These are phyloP conservation scores for Herpetomonas samuelpessoai DNA, from an alignment of 208 protist species.

Conservation along the genomic window DNA sequence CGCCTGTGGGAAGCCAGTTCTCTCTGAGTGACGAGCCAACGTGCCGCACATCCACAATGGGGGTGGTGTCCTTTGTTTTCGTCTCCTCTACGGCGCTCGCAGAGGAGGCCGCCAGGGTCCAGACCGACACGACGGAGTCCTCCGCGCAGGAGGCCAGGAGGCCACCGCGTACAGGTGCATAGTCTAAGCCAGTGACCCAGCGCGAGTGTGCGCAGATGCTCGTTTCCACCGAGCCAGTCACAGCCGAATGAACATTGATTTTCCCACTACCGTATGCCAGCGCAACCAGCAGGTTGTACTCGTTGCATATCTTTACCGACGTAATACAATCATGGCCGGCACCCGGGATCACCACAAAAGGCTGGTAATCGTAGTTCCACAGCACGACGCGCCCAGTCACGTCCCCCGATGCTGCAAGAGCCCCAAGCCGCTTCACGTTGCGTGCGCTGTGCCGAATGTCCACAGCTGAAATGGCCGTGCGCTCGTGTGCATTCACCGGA, in stretches of 20 bases:
- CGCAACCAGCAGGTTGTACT: conserved; percentile 19
- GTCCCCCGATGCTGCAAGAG: conserved; percentile 36
- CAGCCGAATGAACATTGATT: conserved; percentile 28
- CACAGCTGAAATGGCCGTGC: conserved; percentile 33
- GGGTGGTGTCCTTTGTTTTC: too few species aligned
- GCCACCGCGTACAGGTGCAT: conserved; percentile 11
- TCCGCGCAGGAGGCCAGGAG: conserved; percentile 40
- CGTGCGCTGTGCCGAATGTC: conserved; percentile 29
- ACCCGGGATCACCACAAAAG: conserved; percentile 13
- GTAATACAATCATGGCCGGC: conserved; percentile 42
- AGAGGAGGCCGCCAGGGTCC: conserved; percentile 11
- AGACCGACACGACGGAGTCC: conserved; percentile 53
- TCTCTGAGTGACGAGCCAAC: too few species aligned
- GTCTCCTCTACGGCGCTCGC: too few species aligned
- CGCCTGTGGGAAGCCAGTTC: too few species aligned
- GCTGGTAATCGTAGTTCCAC: conserved; percentile 29
- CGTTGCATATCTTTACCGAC: conserved; percentile 23
- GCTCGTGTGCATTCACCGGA: conserved; percentile 30
- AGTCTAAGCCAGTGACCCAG: conserved; percentile 58
- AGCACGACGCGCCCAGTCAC: conserved; percentile 31
- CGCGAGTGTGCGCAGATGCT: conserved; percentile 60
- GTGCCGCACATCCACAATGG: too few species aligned
- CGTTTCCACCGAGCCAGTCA: conserved; percentile 22
- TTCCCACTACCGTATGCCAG: conserved; percentile 52
- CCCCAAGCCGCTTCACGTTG: conserved; percentile 1